phyloP scores from a whole-genome alignment of 2,329 filamentous ascomycete species.

The Coniella vitis region DNA sequence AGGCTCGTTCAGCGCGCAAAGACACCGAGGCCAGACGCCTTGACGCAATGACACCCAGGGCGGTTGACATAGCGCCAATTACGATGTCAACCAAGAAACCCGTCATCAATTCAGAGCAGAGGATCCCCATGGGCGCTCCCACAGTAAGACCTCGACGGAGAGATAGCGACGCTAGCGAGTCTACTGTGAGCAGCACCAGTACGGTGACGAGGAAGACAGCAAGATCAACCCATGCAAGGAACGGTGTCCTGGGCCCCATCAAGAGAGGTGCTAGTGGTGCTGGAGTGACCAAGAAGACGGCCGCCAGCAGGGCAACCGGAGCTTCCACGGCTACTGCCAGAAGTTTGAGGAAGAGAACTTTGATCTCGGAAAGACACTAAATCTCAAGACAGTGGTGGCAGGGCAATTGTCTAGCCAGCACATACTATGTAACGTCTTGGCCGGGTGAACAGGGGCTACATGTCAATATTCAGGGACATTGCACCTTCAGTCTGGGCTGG shows the following conservation, averaged over 20 bases:
- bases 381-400: neutral
- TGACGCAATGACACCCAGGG: slow-evolving; percentile 26
- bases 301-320: slow-evolving; percentile 34
- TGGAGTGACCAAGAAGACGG: slow-evolving; percentile 40
- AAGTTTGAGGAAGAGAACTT: slow-evolving; percentile 46
- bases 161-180: slow-evolving; percentile 54
- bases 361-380: neutral
- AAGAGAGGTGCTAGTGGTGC: slow-evolving; percentile 44
- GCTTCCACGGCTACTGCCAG: slow-evolving; percentile 36
- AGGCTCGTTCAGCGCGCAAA: slow-evolving; percentile 49
- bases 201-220: slow-evolving; percentile 55
- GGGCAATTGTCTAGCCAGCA: neutral
- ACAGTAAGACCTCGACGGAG: slow-evolving; percentile 42
- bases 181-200: slow-evolving; percentile 56
- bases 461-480: no score
- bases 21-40: slow-evolving; percentile 12
- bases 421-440: neutral
- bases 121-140: slow-evolving; percentile 28
- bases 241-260: slow-evolving; percentile 46
- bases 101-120: slow-evolving; percentile 24
- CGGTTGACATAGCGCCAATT: slow-evolving; percentile 30
- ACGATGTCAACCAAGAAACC: slow-evolving; percentile 16
- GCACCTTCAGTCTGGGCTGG: no score
- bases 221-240: slow-evolving; percentile 30
- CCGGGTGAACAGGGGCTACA: no score